phyloP scores from a whole-genome alignment of 805 yeast genomes.

The Yamadazyma sp. region DNA sequence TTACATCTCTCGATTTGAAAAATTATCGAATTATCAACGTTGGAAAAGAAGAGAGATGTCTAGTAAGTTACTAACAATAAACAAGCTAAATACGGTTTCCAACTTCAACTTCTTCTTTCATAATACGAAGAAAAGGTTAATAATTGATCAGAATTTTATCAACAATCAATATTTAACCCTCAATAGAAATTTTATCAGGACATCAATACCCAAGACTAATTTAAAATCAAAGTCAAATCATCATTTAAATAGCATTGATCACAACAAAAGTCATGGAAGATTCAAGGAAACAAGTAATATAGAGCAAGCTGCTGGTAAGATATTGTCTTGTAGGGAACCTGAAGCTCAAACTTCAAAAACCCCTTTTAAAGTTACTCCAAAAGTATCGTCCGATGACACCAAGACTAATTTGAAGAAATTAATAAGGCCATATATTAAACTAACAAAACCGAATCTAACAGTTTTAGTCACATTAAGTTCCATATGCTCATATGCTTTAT shows the following conservation, averaged over 20 bases:
- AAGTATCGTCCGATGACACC: conserved; percentile 1
- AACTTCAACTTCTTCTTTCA: conserved; percentile 36
- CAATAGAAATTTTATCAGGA: conserved; percentile 6
- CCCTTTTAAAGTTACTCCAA: conserved; percentile 59
- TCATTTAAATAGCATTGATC: no score
- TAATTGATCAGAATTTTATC: conserved; percentile 31
- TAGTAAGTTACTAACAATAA: conserved; percentile 1
- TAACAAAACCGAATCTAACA: conserved; percentile 89
- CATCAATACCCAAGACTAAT: no score
- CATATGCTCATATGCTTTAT: conserved; percentile 88
- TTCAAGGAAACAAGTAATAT: no score
- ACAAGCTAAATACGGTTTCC: conserved; percentile 20
- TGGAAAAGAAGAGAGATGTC: conserved; percentile 1
- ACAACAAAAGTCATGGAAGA: no score
- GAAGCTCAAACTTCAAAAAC: conserved; percentile 18
- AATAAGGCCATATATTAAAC: conserved; percentile 65
- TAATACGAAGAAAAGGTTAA: conserved; percentile 29
- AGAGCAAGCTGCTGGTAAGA: conserved; percentile 44
- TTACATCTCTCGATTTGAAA: no score
- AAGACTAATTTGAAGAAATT: conserved; percentile 28
- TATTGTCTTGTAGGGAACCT: conserved; percentile 44
- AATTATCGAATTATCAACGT: background rate
- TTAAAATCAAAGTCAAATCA: no score
- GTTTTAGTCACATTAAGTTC: conserved; percentile 86
- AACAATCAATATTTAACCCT: conserved; percentile 24